Conservation (phyloP, 2,329 filamentous ascomycete species). For the Sporothrix humicola region DNA sequence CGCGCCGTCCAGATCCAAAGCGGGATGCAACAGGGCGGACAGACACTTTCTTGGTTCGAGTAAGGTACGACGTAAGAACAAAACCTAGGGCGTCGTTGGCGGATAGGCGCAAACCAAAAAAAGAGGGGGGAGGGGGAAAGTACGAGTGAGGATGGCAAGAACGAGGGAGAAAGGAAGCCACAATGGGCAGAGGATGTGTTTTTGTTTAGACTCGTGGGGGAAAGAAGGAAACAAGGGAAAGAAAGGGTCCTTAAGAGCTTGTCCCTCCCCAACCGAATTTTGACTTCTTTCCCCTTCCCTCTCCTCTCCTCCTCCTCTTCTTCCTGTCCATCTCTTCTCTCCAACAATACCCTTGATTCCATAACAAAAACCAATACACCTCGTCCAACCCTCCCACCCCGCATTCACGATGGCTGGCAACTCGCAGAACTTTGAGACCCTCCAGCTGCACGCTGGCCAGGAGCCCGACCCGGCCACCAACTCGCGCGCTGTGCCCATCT, state of each 20-base stretch:
- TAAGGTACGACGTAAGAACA: conserved; percentile 8
- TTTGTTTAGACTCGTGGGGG: conserved; percentile 26
- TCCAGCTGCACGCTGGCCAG: conserved; percentile 85
- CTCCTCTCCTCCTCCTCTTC: not conserved
- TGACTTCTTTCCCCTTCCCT: not conserved
- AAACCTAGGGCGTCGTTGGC: conserved; percentile 16
- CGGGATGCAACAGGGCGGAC: conserved; percentile 12
- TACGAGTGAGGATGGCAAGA: not conserved
- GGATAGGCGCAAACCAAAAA: not conserved
- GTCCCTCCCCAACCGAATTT: conserved; percentile 12
- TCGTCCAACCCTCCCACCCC: not conserved
- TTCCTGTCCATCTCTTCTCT: not conserved
- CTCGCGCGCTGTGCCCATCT: conserved; percentile 91
- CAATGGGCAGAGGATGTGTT: conserved; percentile 23
- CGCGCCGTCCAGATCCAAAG: not conserved
- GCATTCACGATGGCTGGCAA: conserved; percentile 50
- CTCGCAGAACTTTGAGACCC: conserved; percentile 76
- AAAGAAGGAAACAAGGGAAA: not conserved
- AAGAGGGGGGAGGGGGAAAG: not conserved
- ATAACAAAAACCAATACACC: conserved; percentile 6
- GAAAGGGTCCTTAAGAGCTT: conserved; percentile 25
- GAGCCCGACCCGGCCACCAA: conserved; percentile 81
- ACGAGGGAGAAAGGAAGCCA: conserved; percentile 22
- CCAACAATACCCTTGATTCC: not conserved
- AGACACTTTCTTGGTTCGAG: conserved; percentile 15